phyloP scores from a whole-genome alignment of 805 yeast species.

The Candida cerambycidarum region DNA sequence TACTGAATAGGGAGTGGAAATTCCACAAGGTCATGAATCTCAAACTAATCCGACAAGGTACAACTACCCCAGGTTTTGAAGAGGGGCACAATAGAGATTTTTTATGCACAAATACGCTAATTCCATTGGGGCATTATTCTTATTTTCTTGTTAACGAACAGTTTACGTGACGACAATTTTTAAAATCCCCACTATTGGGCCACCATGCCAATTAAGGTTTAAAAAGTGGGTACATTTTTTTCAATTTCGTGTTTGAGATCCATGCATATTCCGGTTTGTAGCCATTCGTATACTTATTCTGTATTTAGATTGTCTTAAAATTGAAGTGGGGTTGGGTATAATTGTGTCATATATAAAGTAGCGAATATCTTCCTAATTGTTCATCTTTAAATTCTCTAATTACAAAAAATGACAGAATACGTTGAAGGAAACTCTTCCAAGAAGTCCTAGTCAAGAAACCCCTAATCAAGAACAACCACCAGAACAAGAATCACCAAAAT shows the following conservation, averaged over 20 bases:
- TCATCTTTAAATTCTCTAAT: not conserved
- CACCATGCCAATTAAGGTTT: not conserved
- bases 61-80: not conserved
- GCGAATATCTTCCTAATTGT: not conserved
- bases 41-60: not conserved
- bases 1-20: too few relatives aligned
- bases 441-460: too few relatives aligned
- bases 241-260: not conserved
- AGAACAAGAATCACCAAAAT: too few relatives aligned
- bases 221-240: not conserved
- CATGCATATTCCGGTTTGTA: not conserved
- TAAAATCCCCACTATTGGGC: not conserved
- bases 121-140: too few relatives aligned
- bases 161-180: not conserved
- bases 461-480: too few relatives aligned
- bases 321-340: not conserved
- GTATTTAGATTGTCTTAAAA: not conserved
- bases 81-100: not conserved
- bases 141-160: not conserved
- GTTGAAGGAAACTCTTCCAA: too few relatives aligned
- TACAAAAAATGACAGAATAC: constrained; percentile 5
- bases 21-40: too few relatives aligned
- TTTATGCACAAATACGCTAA: not conserved
- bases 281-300: not conserved
- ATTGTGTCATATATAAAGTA: not conserved